phyloP scores from a whole-genome alignment of 768 basidiomycete genomes.

The Agrocybe praecox region DNA sequence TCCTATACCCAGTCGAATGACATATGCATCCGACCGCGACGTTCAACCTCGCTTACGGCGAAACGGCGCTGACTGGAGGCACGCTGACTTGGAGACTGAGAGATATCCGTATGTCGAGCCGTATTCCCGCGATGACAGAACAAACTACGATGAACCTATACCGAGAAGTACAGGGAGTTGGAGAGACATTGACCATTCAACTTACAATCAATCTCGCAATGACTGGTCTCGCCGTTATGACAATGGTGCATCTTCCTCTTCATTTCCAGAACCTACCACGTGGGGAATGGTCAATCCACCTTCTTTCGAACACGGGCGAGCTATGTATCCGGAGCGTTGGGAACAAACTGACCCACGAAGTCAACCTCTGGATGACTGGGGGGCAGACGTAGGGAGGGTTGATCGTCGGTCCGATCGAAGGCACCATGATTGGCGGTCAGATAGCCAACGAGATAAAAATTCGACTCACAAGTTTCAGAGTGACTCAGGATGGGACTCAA shows the following conservation, averaged over 20 bases:
- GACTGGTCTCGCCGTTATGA: constrained; percentile 56
- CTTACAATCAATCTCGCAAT: constrained; percentile 41
- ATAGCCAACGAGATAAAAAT: constrained; percentile 42
- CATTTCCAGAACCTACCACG: constrained; percentile 48
- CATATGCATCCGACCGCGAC: constrained; percentile 53
- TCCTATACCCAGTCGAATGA: constrained; percentile 40
- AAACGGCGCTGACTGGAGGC: constrained; percentile 54
- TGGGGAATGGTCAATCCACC: constrained; percentile 38
- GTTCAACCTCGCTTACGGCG: constrained; percentile 54
- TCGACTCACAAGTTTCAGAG: constrained; percentile 37
- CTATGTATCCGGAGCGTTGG: constrained; percentile 36
- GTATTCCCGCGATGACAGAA: constrained; percentile 54
- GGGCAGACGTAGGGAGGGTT: constrained; percentile 24
- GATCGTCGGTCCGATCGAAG: constrained; percentile 33
- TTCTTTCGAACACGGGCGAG: constrained; percentile 41
- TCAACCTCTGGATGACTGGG: constrained; percentile 36
- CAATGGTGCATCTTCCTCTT: constrained; percentile 37
- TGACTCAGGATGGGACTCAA: constrained; percentile 57
- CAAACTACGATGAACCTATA: constrained; percentile 45
- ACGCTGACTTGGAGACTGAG: constrained; percentile 45
- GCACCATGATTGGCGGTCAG: constrained; percentile 35
- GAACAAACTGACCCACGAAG: constrained; percentile 24
- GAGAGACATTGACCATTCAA: constrained; percentile 42
- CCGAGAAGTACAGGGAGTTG: constrained; percentile 50
- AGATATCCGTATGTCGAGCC: constrained; percentile 47